Base-by-base conservation (phyloP, 139 green algal species). In the Medakamo hakoo region DNA sequence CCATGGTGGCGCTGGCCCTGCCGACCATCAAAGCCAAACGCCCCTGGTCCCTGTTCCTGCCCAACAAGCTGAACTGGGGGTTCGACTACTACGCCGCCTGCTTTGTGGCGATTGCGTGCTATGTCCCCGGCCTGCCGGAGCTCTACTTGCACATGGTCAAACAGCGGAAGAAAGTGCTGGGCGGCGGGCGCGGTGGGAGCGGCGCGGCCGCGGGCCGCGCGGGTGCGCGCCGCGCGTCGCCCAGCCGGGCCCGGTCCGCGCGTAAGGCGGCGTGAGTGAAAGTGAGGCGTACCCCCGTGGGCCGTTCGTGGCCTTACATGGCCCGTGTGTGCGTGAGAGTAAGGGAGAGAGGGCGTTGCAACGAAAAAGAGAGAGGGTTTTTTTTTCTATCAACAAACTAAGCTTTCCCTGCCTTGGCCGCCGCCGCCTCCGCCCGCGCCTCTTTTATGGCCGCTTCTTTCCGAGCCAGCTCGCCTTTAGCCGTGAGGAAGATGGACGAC, bases 121-220 rank as follows among this genome's bases (percentile, higher is more conserved):
- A 90, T 62, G 19, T 88, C 49, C 83, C 80, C 67, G 77, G 82
- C 14, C 81, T 93, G 21, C 86, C 85, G 1, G 58, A 83, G 68
- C 71, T 95, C 24, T 95, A 90, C 72, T 29, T 70, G 26, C 88
- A 95, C 78, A 94, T 95, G 88, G 65, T 95, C 18, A 71, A 55
- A 2, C 85, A 94, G 72, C 75, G 86, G 28, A 84, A 76, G 32
- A 93, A 89, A 75, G 66, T 90, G 58, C 68, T 92, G 59, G 73
- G 75, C 19, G 59, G 49, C 25, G 65, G 61, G 18, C 9, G 40
- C 9, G 40, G 40, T 16, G 40, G 40, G 40, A 52, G 40, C 16
- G 40, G 40, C 40, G 40, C 40, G 40, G 40, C 9, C 40, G 40
- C 9, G 9, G 16, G 40, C n/a, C n/a, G n/a, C n/a, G n/a, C n/a